Evolutionary conservation across 805 yeast species (phyloP), one percentile per base, ranked within the genome.

Genomic region (Candida alai): DNA sequence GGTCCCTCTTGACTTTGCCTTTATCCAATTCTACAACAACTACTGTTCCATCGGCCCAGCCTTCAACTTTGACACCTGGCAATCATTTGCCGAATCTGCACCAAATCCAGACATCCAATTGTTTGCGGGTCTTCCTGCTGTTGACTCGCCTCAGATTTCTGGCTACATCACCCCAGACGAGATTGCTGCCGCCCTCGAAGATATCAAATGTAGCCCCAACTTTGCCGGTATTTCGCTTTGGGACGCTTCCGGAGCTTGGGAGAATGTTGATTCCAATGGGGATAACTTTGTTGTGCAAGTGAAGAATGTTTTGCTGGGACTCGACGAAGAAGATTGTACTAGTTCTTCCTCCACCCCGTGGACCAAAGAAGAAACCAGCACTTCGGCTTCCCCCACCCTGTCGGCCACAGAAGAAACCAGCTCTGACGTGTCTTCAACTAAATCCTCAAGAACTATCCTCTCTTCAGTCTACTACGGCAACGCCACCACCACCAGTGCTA

Each of bases 1-100:
- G 58, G 78, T 85, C 8, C 66, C 74, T 24, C 67, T 88, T 45
- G 96, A 88, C 60, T 86, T 78, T 56, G 83, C 86, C 4, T 86
- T 84, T 53, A 72, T 89, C 44, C 96, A 87, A 63, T 88, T 88
- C 63, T 88, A 87, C 72, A 88, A 88, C 74, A 88, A 88, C 62
- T 70, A 80, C 52, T 84, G 95, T 59, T 60, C 73, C 30, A 65
- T 79, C 36, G 51, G 54, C 12, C 43, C 43, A 19, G 12, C 32
- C 19, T 88, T 86, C 70, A 72, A 72, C 58, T 71, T 68, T 65
- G 82, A 79, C 42, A 73, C 84, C 19, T 87, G 96, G 96, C 65
- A 69, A 20, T 55, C 69, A 21, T 85, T 56, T 52, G 93, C 90
- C 17, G 60, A 56, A 32, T 48, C 68, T 18, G 70, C 89, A 22